Evolutionary conservation across 345 rosid species (phyloP).

Genomic region (Pelargonium nanum): DNA sequence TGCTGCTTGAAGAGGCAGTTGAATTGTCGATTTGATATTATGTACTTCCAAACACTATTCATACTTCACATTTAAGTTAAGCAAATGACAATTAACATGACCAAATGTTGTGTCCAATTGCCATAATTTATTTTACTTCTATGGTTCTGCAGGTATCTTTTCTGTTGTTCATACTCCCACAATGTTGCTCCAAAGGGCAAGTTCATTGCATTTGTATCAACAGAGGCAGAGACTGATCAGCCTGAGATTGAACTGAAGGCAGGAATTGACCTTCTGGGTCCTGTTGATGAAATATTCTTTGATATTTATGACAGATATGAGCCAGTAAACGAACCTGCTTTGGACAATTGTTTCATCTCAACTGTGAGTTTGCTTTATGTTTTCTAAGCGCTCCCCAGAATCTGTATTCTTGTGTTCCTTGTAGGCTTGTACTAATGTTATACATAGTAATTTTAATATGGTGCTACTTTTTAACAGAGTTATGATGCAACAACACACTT

Average conservation of each 20-base stretch:
- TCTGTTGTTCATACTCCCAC: slow-evolving; percentile 91
- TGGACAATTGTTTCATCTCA: slow-evolving; percentile 90
- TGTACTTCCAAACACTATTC: slow-evolving; percentile 1
- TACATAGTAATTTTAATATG: slow-evolving; percentile 8
- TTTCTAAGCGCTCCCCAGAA: background rate
- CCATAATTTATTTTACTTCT: background rate
- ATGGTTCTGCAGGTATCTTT: slow-evolving; percentile 58
- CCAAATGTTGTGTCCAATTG: background rate
- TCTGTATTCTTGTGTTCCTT: background rate
- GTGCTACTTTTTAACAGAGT: slow-evolving; percentile 48
- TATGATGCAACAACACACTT: slow-evolving; percentile 97
- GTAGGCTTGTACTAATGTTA: background rate
- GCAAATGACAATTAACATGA: background rate
- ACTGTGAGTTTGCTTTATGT: slow-evolving; percentile 34
- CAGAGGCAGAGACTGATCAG: slow-evolving; percentile 83
- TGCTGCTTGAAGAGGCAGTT: background rate
- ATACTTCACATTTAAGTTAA: background rate
- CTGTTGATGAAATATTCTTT: slow-evolving; percentile 80
- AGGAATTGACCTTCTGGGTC: slow-evolving; percentile 75
- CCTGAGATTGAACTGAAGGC: slow-evolving; percentile 71
- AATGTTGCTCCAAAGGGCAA: slow-evolving; percentile 94
- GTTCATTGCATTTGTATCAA: slow-evolving; percentile 83
- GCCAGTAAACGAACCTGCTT: slow-evolving; percentile 68
- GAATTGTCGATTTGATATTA: background rate
- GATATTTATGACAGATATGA: slow-evolving; percentile 69